A percentile compares a stretch with the other conserved stretches of the same genome.
phyloP scores from a whole-genome alignment of 441 rosid genomes.

The Brassica hybrid region DNA sequence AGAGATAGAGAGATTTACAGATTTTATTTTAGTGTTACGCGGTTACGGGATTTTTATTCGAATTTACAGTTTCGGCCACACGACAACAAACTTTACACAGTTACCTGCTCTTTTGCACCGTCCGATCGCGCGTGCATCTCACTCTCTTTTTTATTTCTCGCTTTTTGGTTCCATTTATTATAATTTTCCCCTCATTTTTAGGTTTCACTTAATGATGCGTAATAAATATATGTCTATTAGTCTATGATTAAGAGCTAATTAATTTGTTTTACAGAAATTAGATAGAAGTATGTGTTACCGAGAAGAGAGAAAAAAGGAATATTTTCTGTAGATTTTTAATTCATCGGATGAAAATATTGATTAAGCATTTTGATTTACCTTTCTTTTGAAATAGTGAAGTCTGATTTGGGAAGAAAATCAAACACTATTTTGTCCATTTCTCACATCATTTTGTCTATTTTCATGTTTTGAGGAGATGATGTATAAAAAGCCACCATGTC shows the following conservation, averaged over 20 bases:
- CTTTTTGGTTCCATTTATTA: neutral
- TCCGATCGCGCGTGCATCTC: constrained; percentile 32
- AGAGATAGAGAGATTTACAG: constrained; percentile 11
- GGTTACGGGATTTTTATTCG: constrained; percentile 17
- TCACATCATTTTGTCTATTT: neutral
- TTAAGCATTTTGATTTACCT: neutral
- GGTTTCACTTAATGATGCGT: constrained; percentile 31
- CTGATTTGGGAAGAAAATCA: neutral
- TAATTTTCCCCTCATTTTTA: neutral
- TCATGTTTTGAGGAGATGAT: constrained; percentile 28
- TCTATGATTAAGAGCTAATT: neutral
- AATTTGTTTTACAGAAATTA: neutral
- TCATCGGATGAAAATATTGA: neutral
- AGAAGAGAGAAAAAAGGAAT: too few relatives aligned
- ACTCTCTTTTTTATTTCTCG: neutral
- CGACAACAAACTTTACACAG: constrained; percentile 32
- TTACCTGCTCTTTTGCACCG: constrained; percentile 16
- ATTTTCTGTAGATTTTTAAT: neutral
- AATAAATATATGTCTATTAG: neutral
- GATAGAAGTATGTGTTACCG: too few relatives aligned
- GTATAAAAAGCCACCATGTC: neutral
- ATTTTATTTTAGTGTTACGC: constrained; percentile 33
- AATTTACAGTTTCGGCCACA: constrained; percentile 31
- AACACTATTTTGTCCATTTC: neutral
- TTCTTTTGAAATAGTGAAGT: neutral